Evolutionary conservation across 192 early-diverging fungal species (phyloP), one percentile per base, ranked within the genome.

Genomic region (Podila epigama): DNA sequence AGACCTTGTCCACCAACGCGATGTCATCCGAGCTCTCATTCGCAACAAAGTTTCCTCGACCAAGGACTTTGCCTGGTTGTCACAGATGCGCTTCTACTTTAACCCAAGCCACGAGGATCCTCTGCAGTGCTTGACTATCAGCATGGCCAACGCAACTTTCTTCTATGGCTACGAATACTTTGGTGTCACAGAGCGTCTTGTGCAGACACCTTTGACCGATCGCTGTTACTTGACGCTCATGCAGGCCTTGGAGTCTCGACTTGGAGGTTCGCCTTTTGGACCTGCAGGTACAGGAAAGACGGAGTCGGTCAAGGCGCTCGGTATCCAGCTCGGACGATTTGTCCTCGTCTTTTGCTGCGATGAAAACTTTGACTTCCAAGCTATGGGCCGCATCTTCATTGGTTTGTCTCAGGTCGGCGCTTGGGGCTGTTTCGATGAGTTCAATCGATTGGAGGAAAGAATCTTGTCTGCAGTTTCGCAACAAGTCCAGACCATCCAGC

Each of bases 301-400:
- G 2, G 98, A 99, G 81, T 94, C 94, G 15, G 97, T 98, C 63
- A 99, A 99, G 80, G 96, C 98, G 0, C 83, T 99, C 67, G 98
- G 96, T 66, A 86, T 89, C 33, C 94, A 97, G 64, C 85, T 99
- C 22, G 98, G 98, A 10, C 89, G 97, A 28, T 97, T 98, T 79
- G 94, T 95, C 28, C 93, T 99, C 59, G 98, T 99, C 34, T 99
- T 99, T 77, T 99, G 98, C 85, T 99, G 98, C 83, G 98, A 99
- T 72, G 98, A 99, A 85, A 98, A 93, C 69, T 99, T 99, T 86
- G 98, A 99, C 82, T 99, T 99, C 87, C 96, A 98, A 77, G 97
- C 98, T 31, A 98, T 99, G 96, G 98, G 98, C 44, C 94, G 98
- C 72, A 99, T 99, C 64, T 99, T 99, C 79, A 91, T 99, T 66